Conservation (phyloP, 768 basidiomycete species). For the Pisolithus sp. region DNA sequence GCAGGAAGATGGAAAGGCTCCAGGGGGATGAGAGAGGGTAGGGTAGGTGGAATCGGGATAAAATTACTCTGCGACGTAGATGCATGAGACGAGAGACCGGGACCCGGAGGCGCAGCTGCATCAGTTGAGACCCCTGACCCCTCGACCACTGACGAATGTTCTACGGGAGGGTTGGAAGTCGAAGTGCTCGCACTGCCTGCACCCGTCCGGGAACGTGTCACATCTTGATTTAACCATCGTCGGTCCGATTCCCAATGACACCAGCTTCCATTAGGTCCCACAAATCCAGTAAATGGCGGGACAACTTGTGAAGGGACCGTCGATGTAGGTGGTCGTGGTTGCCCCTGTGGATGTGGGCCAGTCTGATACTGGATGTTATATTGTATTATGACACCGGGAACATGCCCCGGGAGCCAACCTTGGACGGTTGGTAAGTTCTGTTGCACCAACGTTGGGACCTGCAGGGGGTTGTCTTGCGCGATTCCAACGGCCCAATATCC, state of each 20-base stretch:
- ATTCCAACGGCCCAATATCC: constrained; percentile 46
- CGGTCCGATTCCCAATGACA: constrained; percentile 51
- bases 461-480: constrained; percentile 43
- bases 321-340: constrained; percentile 22
- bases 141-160: neutral
- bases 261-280: constrained; percentile 60
- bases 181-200: neutral
- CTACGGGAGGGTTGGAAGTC: constrained; percentile 1
- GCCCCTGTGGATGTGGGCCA: constrained; percentile 29
- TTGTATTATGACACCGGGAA: constrained; percentile 50
- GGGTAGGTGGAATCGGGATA: neutral
- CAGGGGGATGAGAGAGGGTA: constrained; percentile 22
- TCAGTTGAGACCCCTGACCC: constrained; percentile 32
- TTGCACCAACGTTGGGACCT: constrained; percentile 29
- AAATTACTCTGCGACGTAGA: neutral
- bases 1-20: constrained; percentile 7
- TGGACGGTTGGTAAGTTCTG: constrained; percentile 24
- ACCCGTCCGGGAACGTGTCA: neutral
- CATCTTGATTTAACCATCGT: constrained; percentile 18
- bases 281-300: constrained; percentile 57
- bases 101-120: constrained; percentile 44
- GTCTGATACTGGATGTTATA: constrained; percentile 59
- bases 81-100: constrained; percentile 2
- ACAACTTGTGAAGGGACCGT: constrained; percentile 31
- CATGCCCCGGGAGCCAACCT: constrained; percentile 30